Evolutionary conservation across 169 alveolate species (phyloP).

Genomic region (Cytauxzoon felis): DNA sequence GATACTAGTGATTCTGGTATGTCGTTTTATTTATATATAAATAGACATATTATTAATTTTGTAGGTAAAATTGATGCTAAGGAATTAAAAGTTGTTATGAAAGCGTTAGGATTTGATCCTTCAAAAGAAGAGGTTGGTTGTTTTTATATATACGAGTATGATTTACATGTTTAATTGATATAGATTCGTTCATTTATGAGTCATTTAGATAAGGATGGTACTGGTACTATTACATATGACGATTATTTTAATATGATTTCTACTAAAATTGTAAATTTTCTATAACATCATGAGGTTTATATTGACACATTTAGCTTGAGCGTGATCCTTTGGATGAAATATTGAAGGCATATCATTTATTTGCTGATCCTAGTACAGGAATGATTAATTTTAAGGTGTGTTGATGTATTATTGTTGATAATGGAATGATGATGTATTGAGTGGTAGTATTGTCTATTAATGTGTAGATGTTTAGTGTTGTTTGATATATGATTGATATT

Average conservation of each 20-base stretch:
- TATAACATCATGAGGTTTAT: not conserved
- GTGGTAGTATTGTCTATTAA: not conserved
- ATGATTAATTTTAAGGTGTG: slow-evolving; percentile 85
- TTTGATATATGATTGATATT: too few species aligned
- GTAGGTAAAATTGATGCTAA: slow-evolving; percentile 88
- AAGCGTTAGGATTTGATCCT: slow-evolving; percentile 98
- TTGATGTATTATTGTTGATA: not conserved
- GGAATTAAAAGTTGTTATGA: slow-evolving; percentile 97
- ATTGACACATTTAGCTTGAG: slow-evolving; percentile 59
- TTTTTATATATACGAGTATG: not conserved
- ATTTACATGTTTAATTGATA: not conserved
- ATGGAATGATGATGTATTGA: not conserved
- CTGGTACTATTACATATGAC: slow-evolving; percentile 77
- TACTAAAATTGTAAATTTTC: slow-evolving; percentile 63
- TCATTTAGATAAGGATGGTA: slow-evolving; percentile 90
- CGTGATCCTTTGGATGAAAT: slow-evolving; percentile 96
- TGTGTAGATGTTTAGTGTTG: too few species aligned
- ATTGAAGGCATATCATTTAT: slow-evolving; percentile 89
- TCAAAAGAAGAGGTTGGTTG: slow-evolving; percentile 89
- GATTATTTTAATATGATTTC: slow-evolving; percentile 79
- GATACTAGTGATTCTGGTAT: slow-evolving; percentile 94
- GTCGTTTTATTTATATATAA: not conserved
- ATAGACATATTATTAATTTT: not conserved
- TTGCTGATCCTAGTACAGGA: slow-evolving; percentile 97
- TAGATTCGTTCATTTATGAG: slow-evolving; percentile 87